Base-by-base conservation (phyloP, 1,284 basidiomycete species). In the Malassezia yamatoensis region DNA sequence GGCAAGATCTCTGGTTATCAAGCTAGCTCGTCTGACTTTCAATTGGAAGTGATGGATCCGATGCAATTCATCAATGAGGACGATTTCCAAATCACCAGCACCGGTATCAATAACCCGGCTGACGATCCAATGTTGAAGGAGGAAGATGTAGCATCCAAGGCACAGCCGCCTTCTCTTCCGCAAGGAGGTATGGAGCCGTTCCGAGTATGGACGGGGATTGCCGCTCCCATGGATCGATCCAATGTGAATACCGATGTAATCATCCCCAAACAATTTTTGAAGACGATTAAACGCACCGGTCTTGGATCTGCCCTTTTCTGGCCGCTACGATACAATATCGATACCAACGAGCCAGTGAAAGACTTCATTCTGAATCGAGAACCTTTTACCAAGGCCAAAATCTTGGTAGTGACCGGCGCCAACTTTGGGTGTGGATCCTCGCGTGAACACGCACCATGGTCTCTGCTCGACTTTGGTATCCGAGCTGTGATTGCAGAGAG, bases 181-280 rank as follows among this genome's bases (percentile, higher is more conserved):
- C 29, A 38, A 7, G 68, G 68, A 8, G 68, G 70, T 18, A 68
- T 72, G 65, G 58, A 65, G 44, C 57, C 60, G 52, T 72, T 72
- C 53, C 68, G 64, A 34, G 60, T 59, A n/a, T 64, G 70, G 42
- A 69, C 49, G 37, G 71, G 71, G 36, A 65, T 72, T 45, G 69
- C 67, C 36, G 71, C 70, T 9, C 71, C 71, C 4, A 59, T 74
- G 32, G 69, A 68, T 38, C 63, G 68, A 15, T 54, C 63, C 40
- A 74, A 74, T 48, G 70, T 74, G 43, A 68, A 74, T 59, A 74
- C 71, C 39, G 71, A 74, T 53, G 57, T 72, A 20, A 72, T 74
- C 60, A 72, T 74, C 50, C 70, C 71, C 47, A 70, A 70, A 57
- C 66, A 69, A 58, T 74, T 70, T 60, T 63, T 74, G 38, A 74